Conservation (phyloP, 768 basidiomycete genomes). For the Rhizopogon vesiculosus region DNA sequence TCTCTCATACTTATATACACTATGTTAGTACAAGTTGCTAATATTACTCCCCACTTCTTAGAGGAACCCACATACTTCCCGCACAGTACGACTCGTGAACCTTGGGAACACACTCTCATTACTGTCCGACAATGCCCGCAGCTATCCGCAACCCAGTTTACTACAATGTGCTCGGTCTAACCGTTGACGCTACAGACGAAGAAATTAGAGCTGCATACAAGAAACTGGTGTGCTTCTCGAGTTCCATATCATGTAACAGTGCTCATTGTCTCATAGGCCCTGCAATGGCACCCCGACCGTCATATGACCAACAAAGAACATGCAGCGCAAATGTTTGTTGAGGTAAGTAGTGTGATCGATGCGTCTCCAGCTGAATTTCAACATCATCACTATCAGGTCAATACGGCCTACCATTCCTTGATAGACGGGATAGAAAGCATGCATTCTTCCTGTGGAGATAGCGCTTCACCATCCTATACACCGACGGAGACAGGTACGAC, state of each 20-base stretch:
- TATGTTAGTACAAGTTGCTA: constrained; percentile 8
- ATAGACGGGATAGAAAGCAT: constrained; percentile 37
- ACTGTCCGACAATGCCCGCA: constrained; percentile 21
- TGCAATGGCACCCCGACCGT: constrained; percentile 68
- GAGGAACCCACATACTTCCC: constrained; percentile 5
- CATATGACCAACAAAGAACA: constrained; percentile 46
- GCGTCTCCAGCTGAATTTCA: background rate
- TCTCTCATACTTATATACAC: constrained; percentile 24
- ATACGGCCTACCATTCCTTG: constrained; percentile 51
- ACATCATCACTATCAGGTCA: constrained; percentile 32
- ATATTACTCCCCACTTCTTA: constrained; percentile 8
- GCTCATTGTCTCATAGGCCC: constrained; percentile 35
- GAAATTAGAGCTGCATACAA: constrained; percentile 60
- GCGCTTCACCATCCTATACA: constrained; percentile 18
- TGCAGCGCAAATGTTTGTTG: constrained; percentile 52
- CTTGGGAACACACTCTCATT: constrained; percentile 6
- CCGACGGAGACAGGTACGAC: constrained; percentile 15
- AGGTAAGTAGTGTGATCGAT: constrained; percentile 36
- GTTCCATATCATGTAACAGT: constrained; percentile 15
- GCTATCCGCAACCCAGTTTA: constrained; percentile 16
- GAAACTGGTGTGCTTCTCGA: constrained; percentile 41
- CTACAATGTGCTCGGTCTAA: constrained; percentile 43
- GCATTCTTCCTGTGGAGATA: constrained; percentile 22
- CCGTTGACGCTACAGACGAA: constrained; percentile 40
- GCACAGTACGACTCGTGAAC: constrained; percentile 4